Percentiles rank a stretch among this genome's conserved stretches.
phyloP scores from a whole-genome alignment of 331 rosid genomes.

The Quercus phellos region DNA sequence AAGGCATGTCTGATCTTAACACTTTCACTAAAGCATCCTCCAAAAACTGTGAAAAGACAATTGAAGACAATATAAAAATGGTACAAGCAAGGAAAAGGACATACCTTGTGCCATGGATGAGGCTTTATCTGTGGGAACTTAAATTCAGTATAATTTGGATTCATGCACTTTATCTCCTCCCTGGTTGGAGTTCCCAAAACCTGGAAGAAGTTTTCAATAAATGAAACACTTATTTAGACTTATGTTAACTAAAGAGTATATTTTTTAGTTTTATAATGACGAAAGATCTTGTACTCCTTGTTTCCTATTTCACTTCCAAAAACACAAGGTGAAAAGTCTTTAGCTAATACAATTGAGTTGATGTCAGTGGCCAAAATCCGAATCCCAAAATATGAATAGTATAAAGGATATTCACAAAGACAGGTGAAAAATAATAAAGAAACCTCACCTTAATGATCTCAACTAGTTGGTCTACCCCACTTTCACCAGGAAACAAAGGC shows the following conservation, averaged over 20 bases:
- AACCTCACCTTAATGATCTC: slow-evolving; percentile 84
- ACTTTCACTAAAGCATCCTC: not conserved
- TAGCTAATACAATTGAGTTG: not conserved
- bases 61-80: slow-evolving; percentile 2
- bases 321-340: not conserved
- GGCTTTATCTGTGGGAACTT: slow-evolving; percentile 96
- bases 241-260: not conserved
- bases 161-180: slow-evolving; percentile 97
- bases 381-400: not conserved
- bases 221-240: not conserved
- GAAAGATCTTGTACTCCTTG: not conserved
- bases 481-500: slow-evolving; percentile 94
- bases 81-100: slow-evolving; percentile 11
- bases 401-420: not conserved
- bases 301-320: not conserved
- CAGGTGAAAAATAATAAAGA: not conserved
- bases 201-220: slow-evolving; percentile 31
- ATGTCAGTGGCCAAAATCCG: not conserved
- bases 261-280: not conserved
- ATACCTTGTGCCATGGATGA: slow-evolving; percentile 95
- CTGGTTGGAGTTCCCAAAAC: slow-evolving; percentile 94
- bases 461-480: slow-evolving; percentile 94
- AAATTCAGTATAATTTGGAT: slow-evolving; percentile 86
- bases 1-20: not conserved
- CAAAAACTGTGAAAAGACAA: not conserved